Conservation (phyloP, 768 basidiomycete species). For the Boletus sp. region DNA sequence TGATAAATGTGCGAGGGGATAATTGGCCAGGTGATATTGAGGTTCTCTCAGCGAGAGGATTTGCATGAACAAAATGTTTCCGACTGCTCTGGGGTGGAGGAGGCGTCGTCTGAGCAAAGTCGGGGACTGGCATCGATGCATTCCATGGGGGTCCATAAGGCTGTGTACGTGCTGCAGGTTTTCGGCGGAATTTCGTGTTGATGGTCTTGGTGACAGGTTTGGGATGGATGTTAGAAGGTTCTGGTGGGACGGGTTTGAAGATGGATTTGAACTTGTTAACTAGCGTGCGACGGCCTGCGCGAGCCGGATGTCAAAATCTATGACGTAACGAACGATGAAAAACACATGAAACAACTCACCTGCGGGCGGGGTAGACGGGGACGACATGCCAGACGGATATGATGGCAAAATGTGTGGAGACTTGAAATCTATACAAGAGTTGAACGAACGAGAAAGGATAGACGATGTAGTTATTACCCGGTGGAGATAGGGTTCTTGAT, state of each 20-base stretch:
- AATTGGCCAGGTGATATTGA: background rate
- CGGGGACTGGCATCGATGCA: slow-evolving; percentile 25
- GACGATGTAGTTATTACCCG: slow-evolving; percentile 5
- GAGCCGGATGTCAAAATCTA: background rate
- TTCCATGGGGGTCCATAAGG: slow-evolving; percentile 40
- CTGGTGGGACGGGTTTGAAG: slow-evolving; percentile 15
- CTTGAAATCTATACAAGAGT: slow-evolving; percentile 1
- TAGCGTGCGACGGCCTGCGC: slow-evolving; percentile 12
- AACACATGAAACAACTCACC: background rate
- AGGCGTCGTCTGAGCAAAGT: background rate
- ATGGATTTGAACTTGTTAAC: slow-evolving; percentile 23
- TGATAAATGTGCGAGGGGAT: slow-evolving; percentile 20
- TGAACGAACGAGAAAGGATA: background rate
- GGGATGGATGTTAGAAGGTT: slow-evolving; percentile 4
- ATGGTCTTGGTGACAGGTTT: slow-evolving; percentile 13
- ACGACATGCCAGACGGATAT: background rate
- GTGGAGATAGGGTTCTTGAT: slow-evolving; percentile 15
- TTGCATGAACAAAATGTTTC: background rate
- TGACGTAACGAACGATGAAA: background rate
- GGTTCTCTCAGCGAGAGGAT: background rate
- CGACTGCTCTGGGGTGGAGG: background rate
- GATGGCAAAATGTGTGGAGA: background rate
- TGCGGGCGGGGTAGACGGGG: background rate
- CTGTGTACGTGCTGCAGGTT: slow-evolving; percentile 34
- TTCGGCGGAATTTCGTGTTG: slow-evolving; percentile 20